Percentiles rank a stretch among this genome's conserved stretches.
Conservation (phyloP, 371 early-diverging fungal genomes). For the Circinella umbellata region DNA sequence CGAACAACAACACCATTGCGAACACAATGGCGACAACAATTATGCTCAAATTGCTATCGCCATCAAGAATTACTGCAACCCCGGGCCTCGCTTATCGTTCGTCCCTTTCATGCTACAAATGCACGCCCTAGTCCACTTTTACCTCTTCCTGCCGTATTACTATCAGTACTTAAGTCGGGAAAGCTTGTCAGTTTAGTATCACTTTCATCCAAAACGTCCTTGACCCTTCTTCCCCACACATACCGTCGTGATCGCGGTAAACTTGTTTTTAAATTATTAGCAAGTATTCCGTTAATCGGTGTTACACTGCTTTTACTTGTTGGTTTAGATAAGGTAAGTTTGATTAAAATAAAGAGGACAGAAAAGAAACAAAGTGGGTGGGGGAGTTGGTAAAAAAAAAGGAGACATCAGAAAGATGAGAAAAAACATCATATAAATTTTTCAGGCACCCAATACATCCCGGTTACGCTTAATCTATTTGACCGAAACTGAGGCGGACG, state of each 20-base stretch:
- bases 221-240: conserved; percentile 56
- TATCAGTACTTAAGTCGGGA: conserved; percentile 44
- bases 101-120: conserved; percentile 37
- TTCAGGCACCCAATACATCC: conserved; percentile 61
- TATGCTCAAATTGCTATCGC: background rate
- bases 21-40: background rate
- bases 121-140: conserved; percentile 38
- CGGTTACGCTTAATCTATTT: conserved; percentile 59
- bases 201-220: conserved; percentile 49
- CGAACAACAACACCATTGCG: background rate
- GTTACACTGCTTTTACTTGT: conserved; percentile 38
- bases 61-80: background rate
- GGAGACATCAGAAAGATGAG: background rate
- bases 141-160: conserved; percentile 43
- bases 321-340: conserved; percentile 48
- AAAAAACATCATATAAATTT: background rate
- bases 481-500: conserved; percentile 57
- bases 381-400: too few relatives aligned
- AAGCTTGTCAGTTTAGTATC: conserved; percentile 53
- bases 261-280: conserved; percentile 37
- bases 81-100: background rate
- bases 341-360: background rate
- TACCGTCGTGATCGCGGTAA: conserved; percentile 31
- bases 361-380: background rate
- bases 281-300: conserved; percentile 49